Evolutionary conservation across 352 stramenopile species (phyloP).

Genomic region (Globisporangium solare): DNA sequence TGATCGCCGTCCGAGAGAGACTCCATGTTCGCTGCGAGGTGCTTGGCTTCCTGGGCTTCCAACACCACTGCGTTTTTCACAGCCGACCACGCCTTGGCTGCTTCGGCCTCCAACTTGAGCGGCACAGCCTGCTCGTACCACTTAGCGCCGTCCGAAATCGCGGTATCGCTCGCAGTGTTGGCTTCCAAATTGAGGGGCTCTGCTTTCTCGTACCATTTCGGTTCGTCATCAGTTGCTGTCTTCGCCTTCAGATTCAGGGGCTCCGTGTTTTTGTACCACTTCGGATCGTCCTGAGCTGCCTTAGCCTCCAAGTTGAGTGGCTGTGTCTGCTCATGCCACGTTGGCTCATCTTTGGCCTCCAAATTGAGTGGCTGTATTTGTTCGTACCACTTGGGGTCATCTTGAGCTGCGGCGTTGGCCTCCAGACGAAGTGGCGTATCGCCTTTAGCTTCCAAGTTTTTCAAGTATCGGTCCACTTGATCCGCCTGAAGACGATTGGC

Average conservation of each 20-base stretch:
- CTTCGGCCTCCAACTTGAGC: background rate
- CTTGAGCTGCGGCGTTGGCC: too few relatives aligned
- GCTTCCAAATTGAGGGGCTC: background rate
- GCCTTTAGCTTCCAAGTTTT: too few relatives aligned
- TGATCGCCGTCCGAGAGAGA: slow-evolving; percentile 3
- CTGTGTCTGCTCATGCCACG: too few relatives aligned
- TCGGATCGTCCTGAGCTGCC: too few relatives aligned
- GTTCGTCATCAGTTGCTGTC: background rate
- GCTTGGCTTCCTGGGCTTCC: slow-evolving; percentile 7
- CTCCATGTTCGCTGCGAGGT: background rate
- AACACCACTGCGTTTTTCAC: background rate
- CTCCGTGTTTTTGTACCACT: background rate
- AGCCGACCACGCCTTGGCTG: background rate
- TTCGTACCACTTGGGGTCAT: too few relatives aligned
- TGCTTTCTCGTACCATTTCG: slow-evolving; percentile 1
- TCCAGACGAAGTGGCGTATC: too few relatives aligned
- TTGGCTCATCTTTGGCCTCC: too few relatives aligned
- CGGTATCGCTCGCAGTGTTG: background rate
- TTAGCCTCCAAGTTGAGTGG: too few relatives aligned
- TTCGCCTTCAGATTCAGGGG: background rate
- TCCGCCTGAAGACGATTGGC: too few relatives aligned
- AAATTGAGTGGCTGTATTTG: too few relatives aligned
- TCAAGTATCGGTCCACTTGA: too few relatives aligned
- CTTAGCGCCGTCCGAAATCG: background rate
- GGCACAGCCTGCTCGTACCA: slow-evolving; percentile 2